Evolutionary conservation across 2,329 filamentous ascomycete genomes (phyloP).

Genomic region (Penicillium sp.): DNA sequence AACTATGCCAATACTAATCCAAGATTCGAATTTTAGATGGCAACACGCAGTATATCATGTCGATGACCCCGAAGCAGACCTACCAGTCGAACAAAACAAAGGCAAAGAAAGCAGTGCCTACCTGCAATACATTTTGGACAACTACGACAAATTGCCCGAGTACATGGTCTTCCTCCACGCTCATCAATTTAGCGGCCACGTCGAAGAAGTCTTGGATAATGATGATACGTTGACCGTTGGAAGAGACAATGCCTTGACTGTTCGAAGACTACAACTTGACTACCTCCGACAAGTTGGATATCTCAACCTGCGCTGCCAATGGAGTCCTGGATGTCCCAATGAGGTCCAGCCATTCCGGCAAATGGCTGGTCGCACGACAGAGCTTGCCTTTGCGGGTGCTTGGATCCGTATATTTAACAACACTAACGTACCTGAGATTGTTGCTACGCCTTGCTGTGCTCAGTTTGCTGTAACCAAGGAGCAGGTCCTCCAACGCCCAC

Average conservation of each 20-base stretch:
- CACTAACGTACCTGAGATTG: slow-evolving; percentile 46
- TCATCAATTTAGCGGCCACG: slow-evolving; percentile 51
- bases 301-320: slow-evolving; percentile 57
- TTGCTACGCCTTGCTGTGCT: slow-evolving; percentile 61
- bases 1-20: neutral
- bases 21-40: slow-evolving; percentile 35
- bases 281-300: slow-evolving; percentile 55
- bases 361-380: slow-evolving; percentile 18
- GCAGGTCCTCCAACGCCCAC: slow-evolving; percentile 49
- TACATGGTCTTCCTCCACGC: slow-evolving; percentile 57
- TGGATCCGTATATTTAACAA: slow-evolving; percentile 32
- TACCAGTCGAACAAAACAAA: slow-evolving; percentile 36
- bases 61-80: slow-evolving; percentile 30
- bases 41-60: slow-evolving; percentile 44
- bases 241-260: slow-evolving; percentile 43
- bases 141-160: slow-evolving; percentile 49
- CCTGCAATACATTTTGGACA: slow-evolving; percentile 46
- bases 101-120: slow-evolving; percentile 46
- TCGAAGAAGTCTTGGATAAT: slow-evolving; percentile 28
- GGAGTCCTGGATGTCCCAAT: slow-evolving; percentile 35
- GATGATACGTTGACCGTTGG: too few relatives aligned
- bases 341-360: slow-evolving; percentile 31
- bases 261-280: slow-evolving; percentile 49
- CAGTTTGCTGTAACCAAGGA: slow-evolving; percentile 61
- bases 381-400: slow-evolving; percentile 29